phyloP scores from a whole-genome alignment of 352 stramenopile genomes.

The Pythium volutum region DNA sequence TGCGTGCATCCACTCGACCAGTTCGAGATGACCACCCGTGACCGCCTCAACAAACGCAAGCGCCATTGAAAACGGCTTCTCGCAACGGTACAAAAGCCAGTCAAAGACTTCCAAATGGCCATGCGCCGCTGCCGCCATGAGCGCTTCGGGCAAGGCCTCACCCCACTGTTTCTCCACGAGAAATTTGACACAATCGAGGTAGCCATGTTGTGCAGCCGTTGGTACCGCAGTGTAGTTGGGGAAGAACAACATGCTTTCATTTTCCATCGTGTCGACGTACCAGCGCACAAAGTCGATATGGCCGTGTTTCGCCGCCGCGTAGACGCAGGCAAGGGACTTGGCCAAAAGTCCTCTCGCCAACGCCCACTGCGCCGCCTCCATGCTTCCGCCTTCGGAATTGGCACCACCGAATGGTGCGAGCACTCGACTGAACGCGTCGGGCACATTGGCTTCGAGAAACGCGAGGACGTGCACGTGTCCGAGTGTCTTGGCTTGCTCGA shows the following conservation, averaged over 20 bases:
- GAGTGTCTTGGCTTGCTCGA: neutral
- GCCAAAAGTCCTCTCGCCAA: neutral
- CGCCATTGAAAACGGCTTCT: too few species aligned
- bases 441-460: neutral
- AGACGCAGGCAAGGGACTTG: neutral
- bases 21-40: too few species aligned
- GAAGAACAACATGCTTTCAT: neutral
- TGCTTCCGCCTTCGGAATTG: conserved; percentile 3
- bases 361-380: conserved; percentile 3
- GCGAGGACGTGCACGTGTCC: conserved; percentile 9
- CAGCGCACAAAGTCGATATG: conserved; percentile 14
- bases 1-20: too few species aligned
- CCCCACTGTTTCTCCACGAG: neutral
- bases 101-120: too few species aligned
- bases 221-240: neutral
- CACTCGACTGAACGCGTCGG: neutral
- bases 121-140: neutral
- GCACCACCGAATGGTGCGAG: neutral
- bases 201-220: neutral
- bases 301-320: neutral
- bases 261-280: neutral
- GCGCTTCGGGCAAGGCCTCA: neutral
- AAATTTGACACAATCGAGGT: conserved; percentile 1
- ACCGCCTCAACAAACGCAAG: too few species aligned
- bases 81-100: too few species aligned